Conservation (phyloP, 208 protist species). For the Lotmaria passim region DNA sequence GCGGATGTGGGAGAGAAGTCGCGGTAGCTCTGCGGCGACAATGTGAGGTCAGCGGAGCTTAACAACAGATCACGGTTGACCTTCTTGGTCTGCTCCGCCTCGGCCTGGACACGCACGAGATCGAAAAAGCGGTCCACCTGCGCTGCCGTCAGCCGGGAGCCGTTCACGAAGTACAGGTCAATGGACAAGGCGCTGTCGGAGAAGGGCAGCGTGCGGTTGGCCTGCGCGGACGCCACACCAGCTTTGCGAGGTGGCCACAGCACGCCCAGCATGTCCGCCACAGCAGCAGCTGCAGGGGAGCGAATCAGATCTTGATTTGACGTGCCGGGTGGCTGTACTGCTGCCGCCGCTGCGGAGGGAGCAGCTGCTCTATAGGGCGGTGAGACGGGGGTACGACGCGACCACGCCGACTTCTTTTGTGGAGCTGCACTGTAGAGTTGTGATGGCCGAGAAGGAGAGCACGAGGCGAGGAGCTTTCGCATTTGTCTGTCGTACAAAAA, state of each 20-base stretch:
- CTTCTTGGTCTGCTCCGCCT: conserved; percentile 12
- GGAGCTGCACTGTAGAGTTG: not conserved
- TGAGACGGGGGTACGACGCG: not conserved
- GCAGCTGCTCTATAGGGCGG: too few relatives aligned
- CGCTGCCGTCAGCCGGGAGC: conserved; percentile 52
- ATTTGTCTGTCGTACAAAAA: not conserved
- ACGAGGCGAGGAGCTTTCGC: not conserved
- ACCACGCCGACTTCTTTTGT: not conserved
- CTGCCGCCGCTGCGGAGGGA: too few relatives aligned
- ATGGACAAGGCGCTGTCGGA: not conserved
- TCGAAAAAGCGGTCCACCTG: conserved; percentile 63
- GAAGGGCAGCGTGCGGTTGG: not conserved
- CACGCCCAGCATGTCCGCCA: conserved; percentile 63
- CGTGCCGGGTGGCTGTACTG: not conserved
- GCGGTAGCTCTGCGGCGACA: not conserved
- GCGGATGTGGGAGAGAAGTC: conserved; percentile 5
- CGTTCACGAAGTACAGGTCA: conserved; percentile 63
- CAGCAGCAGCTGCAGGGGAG: conserved; percentile 25
- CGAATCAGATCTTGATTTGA: not conserved
- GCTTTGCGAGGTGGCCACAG: conserved; percentile 52
- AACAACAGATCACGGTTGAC: not conserved
- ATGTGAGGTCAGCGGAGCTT: not conserved
- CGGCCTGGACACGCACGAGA: conserved; percentile 41
- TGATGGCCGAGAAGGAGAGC: not conserved
- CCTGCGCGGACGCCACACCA: not conserved